phyloP scores from a whole-genome alignment of 2,329 filamentous ascomycete species.

The Fusarium pilosicola region DNA sequence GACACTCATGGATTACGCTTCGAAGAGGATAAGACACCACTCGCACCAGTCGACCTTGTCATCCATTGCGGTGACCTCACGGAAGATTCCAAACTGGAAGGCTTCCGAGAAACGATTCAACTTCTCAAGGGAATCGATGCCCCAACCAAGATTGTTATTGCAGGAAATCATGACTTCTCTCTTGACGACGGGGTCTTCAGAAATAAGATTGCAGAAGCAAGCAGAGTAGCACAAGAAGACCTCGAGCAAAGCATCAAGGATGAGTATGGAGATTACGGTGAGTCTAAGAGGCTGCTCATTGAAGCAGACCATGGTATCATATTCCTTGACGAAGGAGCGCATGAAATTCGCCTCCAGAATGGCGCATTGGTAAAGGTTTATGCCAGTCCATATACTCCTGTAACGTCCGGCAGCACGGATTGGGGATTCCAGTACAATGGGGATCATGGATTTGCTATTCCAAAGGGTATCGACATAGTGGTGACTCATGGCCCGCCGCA shows the following conservation, averaged over 20 bases:
- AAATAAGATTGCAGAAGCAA: conserved; percentile 38
- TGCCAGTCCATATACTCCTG: conserved; percentile 58
- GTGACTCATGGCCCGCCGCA: conserved; percentile 51
- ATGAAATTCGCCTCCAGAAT: conserved; percentile 53
- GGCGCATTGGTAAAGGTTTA: conserved; percentile 55
- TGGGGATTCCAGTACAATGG: conserved; percentile 58
- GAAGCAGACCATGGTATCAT: conserved; percentile 47
- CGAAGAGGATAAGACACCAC: background rate
- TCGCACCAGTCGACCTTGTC: conserved; percentile 50
- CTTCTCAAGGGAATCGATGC: conserved; percentile 54
- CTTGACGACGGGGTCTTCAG: conserved; percentile 51
- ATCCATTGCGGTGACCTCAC: conserved; percentile 64
- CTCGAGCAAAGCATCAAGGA: conserved; percentile 9
- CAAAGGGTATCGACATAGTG: conserved; percentile 43
- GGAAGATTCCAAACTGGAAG: conserved; percentile 53
- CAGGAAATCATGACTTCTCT: conserved; percentile 63
- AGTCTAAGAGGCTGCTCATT: conserved; percentile 45
- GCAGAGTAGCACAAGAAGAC: conserved; percentile 3
- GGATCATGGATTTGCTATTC: conserved; percentile 43
- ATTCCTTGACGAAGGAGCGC: conserved; percentile 55
- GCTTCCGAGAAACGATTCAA: conserved; percentile 51
- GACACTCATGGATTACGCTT: conserved; percentile 30
- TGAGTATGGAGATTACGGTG: conserved; percentile 52
- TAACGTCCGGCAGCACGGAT: conserved; percentile 39
- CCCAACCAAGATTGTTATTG: conserved; percentile 59